Percentiles rank a stretch among this genome's conserved stretches.
Conservation (phyloP, 352 stramenopile genomes). For the Phytophthora hibernalis region DNA sequence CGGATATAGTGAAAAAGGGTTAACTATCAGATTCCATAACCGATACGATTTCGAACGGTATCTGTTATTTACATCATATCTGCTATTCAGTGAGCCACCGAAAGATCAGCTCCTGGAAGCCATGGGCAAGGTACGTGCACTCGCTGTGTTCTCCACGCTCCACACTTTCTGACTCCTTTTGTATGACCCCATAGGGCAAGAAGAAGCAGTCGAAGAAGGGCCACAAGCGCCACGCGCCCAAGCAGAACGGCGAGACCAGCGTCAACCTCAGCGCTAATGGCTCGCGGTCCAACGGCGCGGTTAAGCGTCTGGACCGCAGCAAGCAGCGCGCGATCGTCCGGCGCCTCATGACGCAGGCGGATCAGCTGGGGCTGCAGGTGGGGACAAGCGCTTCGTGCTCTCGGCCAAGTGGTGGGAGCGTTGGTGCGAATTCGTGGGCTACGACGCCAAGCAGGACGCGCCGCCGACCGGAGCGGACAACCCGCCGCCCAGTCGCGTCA, state of each 20-base stretch:
- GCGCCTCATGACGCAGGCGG: constrained; percentile 66
- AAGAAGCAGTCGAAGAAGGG: constrained; percentile 71
- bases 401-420: constrained; percentile 86
- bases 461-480: constrained; percentile 10
- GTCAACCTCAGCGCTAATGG: constrained; percentile 1
- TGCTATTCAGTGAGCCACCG: no score
- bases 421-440: constrained; percentile 77
- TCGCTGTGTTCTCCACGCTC: background rate
- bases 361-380: constrained; percentile 74
- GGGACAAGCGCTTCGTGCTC: constrained; percentile 82
- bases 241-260: constrained; percentile 48
- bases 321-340: constrained; percentile 67
- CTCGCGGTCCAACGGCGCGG: constrained; percentile 2
- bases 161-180: background rate
- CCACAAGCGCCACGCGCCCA: constrained; percentile 45
- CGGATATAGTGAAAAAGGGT: no score
- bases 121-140: constrained; percentile 1
- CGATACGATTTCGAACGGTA: no score
- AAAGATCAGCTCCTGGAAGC: no score
- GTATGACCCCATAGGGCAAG: constrained; percentile 30
- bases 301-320: constrained; percentile 36
- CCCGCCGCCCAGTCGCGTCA: constrained; percentile 59
- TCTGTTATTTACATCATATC: no score
- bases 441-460: constrained; percentile 42
- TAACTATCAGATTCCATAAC: no score